Conservation (phyloP, 495 filamentous ascomycete species). For the Corynascus novoguineensis region DNA sequence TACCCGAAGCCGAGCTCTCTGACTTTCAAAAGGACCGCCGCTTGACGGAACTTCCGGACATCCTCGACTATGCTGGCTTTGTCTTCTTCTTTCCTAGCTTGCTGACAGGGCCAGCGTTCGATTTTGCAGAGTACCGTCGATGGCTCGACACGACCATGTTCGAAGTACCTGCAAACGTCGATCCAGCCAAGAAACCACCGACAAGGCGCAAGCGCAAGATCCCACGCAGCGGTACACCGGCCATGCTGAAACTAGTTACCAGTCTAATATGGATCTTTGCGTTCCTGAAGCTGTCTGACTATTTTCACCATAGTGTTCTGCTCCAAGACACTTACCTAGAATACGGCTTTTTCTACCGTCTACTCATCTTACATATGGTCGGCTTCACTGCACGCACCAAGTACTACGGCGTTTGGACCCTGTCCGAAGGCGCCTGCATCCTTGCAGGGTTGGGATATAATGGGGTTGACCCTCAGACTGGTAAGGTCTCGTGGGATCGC, state of each 20-base stretch:
- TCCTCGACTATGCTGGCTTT: slow-evolving; percentile 81
- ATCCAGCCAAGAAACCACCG: slow-evolving; percentile 71
- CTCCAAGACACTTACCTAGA: slow-evolving; percentile 53
- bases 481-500: slow-evolving; percentile 81
- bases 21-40: slow-evolving; percentile 82
- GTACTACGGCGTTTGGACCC: slow-evolving; percentile 91
- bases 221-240: slow-evolving; percentile 82
- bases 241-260: slow-evolving; percentile 63
- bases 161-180: slow-evolving; percentile 69
- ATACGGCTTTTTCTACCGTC: slow-evolving; percentile 62
- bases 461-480: slow-evolving; percentile 76
- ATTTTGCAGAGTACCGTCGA: slow-evolving; percentile 82
- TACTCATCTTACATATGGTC: slow-evolving; percentile 76
- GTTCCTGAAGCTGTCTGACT: slow-evolving; percentile 70
- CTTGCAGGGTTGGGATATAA: slow-evolving; percentile 91
- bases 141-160: slow-evolving; percentile 97
- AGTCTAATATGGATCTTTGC: slow-evolving; percentile 74
- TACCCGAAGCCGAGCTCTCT: slow-evolving; percentile 71
- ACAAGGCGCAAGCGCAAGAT: slow-evolving; percentile 94
- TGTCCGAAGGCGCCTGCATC: slow-evolving; percentile 94
- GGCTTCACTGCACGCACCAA: slow-evolving; percentile 75
- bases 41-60: slow-evolving; percentile 61
- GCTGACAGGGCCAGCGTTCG: slow-evolving; percentile 83
- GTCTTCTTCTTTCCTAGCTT: slow-evolving; percentile 92
- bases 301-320: slow-evolving; percentile 56